These are phyloP conservation scores for Vairimorpha ceranae DNA, from an alignment of 371 early-diverging fungal genomes.

Conservation along the genomic window DNA sequence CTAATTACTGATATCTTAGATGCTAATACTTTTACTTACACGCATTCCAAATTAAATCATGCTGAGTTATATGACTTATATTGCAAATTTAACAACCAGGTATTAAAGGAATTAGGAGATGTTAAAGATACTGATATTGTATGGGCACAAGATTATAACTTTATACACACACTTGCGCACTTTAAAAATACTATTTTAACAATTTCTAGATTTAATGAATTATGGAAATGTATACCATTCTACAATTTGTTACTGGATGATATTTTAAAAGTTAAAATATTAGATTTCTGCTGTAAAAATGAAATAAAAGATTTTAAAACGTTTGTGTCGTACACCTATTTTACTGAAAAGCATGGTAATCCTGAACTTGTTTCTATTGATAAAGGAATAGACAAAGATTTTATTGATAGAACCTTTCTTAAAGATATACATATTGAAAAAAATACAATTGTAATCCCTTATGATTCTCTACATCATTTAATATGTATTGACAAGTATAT, in stretches of 20 bases:
- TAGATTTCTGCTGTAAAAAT: conserved; percentile 7
- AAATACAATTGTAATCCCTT: conserved; percentile 17
- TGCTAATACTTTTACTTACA: background rate
- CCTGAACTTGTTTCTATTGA: background rate
- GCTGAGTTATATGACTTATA: background rate
- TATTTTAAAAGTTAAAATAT: conserved; percentile 20
- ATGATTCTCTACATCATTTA: conserved; percentile 13
- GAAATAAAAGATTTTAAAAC: conserved; percentile 17
- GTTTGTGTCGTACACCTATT: background rate
- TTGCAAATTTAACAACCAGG: background rate
- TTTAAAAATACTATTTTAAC: background rate
- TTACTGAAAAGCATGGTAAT: background rate
- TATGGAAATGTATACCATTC: conserved; percentile 32
- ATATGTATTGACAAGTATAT: conserved; percentile 19
- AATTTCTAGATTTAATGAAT: background rate
- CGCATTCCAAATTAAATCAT: background rate
- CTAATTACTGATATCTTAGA: background rate
- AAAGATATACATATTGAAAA: background rate
- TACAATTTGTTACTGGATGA: conserved; percentile 26
- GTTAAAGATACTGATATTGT: background rate
- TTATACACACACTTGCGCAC: background rate
- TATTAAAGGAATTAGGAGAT: background rate
- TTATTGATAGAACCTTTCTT: background rate
- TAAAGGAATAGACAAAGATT: background rate
- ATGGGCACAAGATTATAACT: conserved; percentile 7